A percentile compares a stretch with the other conserved stretches of the same genome.
Conservation (phyloP, 2,329 filamentous ascomycete genomes). For the Hypoxylon rubiginosum region DNA sequence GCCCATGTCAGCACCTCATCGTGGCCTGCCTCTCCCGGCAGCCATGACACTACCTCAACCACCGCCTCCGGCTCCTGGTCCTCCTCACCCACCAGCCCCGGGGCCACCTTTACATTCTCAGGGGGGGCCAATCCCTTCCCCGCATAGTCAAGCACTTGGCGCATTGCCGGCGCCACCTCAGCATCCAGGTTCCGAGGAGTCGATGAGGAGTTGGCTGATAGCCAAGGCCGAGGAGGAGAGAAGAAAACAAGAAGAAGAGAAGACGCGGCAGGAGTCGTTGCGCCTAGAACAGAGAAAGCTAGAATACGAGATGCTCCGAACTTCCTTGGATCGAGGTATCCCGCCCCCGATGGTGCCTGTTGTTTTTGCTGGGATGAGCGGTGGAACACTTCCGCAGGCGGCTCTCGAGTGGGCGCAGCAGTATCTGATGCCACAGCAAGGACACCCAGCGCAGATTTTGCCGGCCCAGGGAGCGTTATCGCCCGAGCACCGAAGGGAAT, state of each 20-base stretch:
- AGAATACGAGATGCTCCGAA: conserved; percentile 79
- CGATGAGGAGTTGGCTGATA: conserved; percentile 78
- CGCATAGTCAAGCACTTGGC: conserved; percentile 60
- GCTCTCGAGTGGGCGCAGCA: conserved; percentile 78
- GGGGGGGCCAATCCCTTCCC: conserved; percentile 51
- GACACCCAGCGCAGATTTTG: conserved; percentile 65
- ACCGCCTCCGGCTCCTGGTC: conserved; percentile 48
- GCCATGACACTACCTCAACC: conserved; percentile 71
- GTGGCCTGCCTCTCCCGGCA: conserved; percentile 77
- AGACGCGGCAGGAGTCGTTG: conserved; percentile 72
- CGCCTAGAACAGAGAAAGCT: conserved; percentile 79
- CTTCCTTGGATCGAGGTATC: conserved; percentile 77
- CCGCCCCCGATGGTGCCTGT: conserved; percentile 81
- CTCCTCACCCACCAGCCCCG: conserved; percentile 48
- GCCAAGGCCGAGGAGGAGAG: conserved; percentile 81
- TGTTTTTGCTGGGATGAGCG: conserved; percentile 80
- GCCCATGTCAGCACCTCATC: conserved; percentile 77
- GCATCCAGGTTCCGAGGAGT: conserved; percentile 77
- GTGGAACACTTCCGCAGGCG: conserved; percentile 70
- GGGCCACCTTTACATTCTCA: conserved; percentile 50
- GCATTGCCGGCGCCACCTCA: conserved; percentile 74
- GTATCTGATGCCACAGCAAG: conserved; percentile 67
- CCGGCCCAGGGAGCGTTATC: conserved; percentile 64
- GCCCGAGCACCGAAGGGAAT: conserved; percentile 69
- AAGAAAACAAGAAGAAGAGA: conserved; percentile 81